phyloP scores from a whole-genome alignment of 306 rosid genomes.

The Castanea sativa region DNA sequence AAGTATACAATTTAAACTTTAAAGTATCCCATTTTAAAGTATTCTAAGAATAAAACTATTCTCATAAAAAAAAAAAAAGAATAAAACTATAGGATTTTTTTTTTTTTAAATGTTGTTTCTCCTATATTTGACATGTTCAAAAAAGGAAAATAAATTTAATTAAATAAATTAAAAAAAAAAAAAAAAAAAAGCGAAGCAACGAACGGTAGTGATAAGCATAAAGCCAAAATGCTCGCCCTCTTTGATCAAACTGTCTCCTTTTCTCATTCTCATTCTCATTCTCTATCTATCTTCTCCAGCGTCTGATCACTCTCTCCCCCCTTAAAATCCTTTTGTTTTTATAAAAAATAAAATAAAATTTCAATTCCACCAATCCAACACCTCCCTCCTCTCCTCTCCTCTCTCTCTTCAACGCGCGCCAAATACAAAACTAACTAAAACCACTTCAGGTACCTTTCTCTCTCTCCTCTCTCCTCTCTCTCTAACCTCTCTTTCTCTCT shows the following conservation, averaged over 20 bases:
- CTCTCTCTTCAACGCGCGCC: slow-evolving; percentile 33
- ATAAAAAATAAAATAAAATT: neutral
- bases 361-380: slow-evolving; percentile 14
- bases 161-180: neutral
- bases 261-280: slow-evolving; percentile 6
- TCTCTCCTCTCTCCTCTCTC: neutral
- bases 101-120: too few relatives aligned
- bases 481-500: neutral
- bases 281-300: slow-evolving; percentile 39
- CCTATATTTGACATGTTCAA: too few relatives aligned
- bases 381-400: slow-evolving; percentile 1
- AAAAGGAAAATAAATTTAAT: too few relatives aligned
- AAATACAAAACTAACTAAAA: slow-evolving; percentile 37
- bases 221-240: slow-evolving; percentile 19
- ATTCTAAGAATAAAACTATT: too few relatives aligned
- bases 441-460: neutral
- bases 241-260: neutral
- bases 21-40: too few relatives aligned
- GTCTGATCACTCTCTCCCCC: slow-evolving; percentile 34
- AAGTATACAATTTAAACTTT: too few relatives aligned
- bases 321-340: too few relatives aligned
- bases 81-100: too few relatives aligned
- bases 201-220: slow-evolving; percentile 33
- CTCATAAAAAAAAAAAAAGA: too few relatives aligned
- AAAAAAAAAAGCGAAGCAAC: neutral